A percentile compares a stretch with the other conserved stretches of the same genome.
Evolutionary conservation across 2,329 filamentous ascomycete genomes (phyloP).

Genomic region (Parastagonospora avenae): DNA sequence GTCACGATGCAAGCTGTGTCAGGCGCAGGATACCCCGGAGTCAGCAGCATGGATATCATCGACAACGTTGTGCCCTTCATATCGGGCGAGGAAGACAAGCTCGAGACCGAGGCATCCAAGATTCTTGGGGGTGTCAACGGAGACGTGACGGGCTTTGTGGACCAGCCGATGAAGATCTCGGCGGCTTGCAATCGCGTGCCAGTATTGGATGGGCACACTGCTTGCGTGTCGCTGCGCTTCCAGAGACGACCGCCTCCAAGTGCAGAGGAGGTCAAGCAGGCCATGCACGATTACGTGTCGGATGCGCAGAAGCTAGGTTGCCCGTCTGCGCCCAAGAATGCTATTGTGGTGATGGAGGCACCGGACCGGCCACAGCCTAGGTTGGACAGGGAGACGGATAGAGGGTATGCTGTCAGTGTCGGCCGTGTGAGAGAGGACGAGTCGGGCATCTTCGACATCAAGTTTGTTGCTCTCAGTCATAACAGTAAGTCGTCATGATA

Average conservation of each 20-base stretch:
- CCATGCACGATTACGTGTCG: slow-evolving; percentile 78
- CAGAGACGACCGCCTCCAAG: slow-evolving; percentile 74
- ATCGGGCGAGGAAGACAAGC: slow-evolving; percentile 91
- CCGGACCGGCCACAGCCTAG: slow-evolving; percentile 88
- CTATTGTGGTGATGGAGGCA: slow-evolving; percentile 90
- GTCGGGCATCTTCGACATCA: slow-evolving; percentile 88
- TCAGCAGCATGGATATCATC: slow-evolving; percentile 90
- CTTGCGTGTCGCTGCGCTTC: slow-evolving; percentile 89
- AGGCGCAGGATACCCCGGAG: slow-evolving; percentile 87
- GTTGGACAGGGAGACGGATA: slow-evolving; percentile 82
- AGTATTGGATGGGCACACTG: slow-evolving; percentile 94
- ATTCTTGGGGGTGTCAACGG: slow-evolving; percentile 80
- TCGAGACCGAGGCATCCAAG: slow-evolving; percentile 93
- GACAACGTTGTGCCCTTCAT: slow-evolving; percentile 98
- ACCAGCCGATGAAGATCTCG: slow-evolving; percentile 78
- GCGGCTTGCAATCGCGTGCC: slow-evolving; percentile 92
- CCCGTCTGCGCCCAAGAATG: slow-evolving; percentile 79
- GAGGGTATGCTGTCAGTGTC: slow-evolving; percentile 89
- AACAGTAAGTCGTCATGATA: slow-evolving; percentile 59
- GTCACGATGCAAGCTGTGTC: slow-evolving; percentile 96
- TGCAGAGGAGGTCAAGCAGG: slow-evolving; percentile 76
- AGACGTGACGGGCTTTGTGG: slow-evolving; percentile 74
- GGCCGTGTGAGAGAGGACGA: slow-evolving; percentile 85
- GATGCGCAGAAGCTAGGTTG: slow-evolving; percentile 85
- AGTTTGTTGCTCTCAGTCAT: slow-evolving; percentile 92